Evolutionary conservation across 2,329 filamentous ascomycete genomes (phyloP).

Genomic region (Atkinsonella hypoxylon): DNA sequence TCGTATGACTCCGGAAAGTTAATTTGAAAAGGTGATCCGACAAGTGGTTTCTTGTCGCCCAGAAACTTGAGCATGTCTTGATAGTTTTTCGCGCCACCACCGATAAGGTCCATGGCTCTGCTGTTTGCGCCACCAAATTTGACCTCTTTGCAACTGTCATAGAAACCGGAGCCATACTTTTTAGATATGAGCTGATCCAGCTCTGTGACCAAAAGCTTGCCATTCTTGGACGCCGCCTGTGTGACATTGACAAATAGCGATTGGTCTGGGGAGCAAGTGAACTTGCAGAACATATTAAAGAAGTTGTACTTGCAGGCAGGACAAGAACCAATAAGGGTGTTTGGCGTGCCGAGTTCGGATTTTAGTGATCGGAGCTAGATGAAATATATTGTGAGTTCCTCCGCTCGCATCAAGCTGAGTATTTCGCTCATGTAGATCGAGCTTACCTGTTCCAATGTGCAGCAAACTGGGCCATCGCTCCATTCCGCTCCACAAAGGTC

Average conservation of each 20-base stretch:
- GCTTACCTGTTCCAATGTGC: constrained; percentile 62
- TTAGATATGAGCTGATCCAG: constrained; percentile 81
- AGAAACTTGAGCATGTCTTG: constrained; percentile 80
- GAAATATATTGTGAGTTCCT: not conserved
- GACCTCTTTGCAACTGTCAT: constrained; percentile 96
- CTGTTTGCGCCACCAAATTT: constrained; percentile 94
- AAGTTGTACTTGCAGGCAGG: constrained; percentile 98
- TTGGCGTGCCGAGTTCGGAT: constrained; percentile 75
- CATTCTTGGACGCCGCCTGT: constrained; percentile 48
- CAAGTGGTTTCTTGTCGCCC: constrained; percentile 70
- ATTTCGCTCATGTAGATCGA: constrained; percentile 4
- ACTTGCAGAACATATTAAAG: constrained; percentile 95
- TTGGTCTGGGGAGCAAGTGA: constrained; percentile 95
- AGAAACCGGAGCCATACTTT: constrained; percentile 78
- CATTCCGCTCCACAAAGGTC: constrained; percentile 81
- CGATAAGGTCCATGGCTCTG: constrained; percentile 91
- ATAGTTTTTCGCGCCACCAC: constrained; percentile 87
- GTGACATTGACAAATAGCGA: constrained; percentile 94
- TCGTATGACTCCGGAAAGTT: constrained; percentile 63
- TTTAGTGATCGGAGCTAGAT: constrained; percentile 63
- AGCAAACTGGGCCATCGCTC: constrained; percentile 76
- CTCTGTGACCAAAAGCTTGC: constrained; percentile 63
- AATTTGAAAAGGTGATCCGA: constrained; percentile 96
- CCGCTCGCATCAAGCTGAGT: not conserved
- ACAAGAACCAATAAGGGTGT: constrained; percentile 82